Base-by-base conservation (phyloP, 257 asterid genomes). In the Solanum dulcamara region DNA sequence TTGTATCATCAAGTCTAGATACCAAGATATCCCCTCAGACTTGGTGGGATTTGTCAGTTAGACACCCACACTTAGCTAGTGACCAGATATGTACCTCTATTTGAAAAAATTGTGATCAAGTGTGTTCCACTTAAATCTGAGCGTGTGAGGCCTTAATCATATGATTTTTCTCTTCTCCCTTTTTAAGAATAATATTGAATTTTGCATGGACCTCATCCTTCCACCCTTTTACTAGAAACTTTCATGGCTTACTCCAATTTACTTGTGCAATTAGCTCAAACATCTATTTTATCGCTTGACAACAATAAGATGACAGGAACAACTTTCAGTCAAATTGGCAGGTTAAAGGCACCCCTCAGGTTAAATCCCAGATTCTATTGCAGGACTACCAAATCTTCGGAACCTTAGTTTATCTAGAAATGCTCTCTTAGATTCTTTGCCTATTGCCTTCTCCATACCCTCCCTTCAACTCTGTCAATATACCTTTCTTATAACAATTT, bases 361-460 rank as follows among this genome's bases (percentile, higher is more conserved):
- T 74, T 92, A 84, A 88, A 91, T 96, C 84, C 98, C 99, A 37
- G 94, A 85, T 40, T 87, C 99, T 51, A 86, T 93, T 84, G 85
- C 97, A 20, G 89, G 87, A 80, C 68, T 94, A 37, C 94, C 81
- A 38, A 89, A 42, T 85, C 82, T 96, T 55, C 93, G 97, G 98
- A 91, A 91, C 88, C 94, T 96, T 40, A 93, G 91, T 83, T 77
- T 96, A 42, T 93, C 98, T 2, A 90, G 97, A 84, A 94, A 94
- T 90, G 55, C 37, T 62, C 87, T 96, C 67, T 80, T 84, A 28
- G 89, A 85, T 77, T 97, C 96, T 67, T 80, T 96, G 85, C 98
- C 99, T n/a, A 90, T 83, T 26, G 28, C 91, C 46, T 90, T 93
- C 42, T 60, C 87, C 15, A 87, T 71, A 53, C 94, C 32, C 93